Evolutionary conservation across 306 rosid species (phyloP).

Genomic region (Sicyos baderoa): DNA sequence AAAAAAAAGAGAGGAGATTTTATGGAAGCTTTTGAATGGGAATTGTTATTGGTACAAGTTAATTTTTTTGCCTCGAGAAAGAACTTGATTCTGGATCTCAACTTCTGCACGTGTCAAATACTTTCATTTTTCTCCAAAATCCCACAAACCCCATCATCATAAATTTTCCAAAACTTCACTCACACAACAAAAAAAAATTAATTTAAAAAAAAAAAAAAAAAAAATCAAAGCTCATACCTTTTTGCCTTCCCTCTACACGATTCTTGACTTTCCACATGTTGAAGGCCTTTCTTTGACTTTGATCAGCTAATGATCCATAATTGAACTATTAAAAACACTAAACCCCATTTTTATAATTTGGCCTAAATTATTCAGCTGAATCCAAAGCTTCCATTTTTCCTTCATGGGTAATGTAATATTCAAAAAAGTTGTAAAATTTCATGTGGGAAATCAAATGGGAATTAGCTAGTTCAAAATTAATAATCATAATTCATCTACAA

Average conservation of each 20-base stretch:
- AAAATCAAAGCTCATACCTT: background rate
- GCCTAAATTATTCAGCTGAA: background rate
- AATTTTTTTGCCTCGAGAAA: conserved; percentile 8
- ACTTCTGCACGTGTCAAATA: conserved; percentile 9
- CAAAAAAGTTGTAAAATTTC: background rate
- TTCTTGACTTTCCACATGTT: background rate
- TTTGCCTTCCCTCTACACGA: background rate
- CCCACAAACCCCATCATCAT: background rate
- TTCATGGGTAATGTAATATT: background rate
- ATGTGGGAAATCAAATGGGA: background rate
- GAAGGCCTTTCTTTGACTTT: conserved; percentile 6
- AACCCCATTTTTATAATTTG: background rate
- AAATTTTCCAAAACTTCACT: background rate
- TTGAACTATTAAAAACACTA: background rate
- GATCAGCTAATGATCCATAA: background rate
- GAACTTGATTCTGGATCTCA: conserved; percentile 2
- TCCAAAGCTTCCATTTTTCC: conserved; percentile 2
- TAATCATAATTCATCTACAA: background rate
- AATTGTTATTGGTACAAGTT: too few relatives aligned
- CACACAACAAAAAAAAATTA: too few relatives aligned
- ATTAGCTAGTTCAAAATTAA: background rate
- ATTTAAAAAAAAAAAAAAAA: background rate
- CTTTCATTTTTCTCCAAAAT: conserved; percentile 13
- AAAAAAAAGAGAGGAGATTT: too few relatives aligned
- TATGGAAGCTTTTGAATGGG: too few relatives aligned